Conservation (phyloP, 106 monocot genomes). For the Allium fistulosum region DNA sequence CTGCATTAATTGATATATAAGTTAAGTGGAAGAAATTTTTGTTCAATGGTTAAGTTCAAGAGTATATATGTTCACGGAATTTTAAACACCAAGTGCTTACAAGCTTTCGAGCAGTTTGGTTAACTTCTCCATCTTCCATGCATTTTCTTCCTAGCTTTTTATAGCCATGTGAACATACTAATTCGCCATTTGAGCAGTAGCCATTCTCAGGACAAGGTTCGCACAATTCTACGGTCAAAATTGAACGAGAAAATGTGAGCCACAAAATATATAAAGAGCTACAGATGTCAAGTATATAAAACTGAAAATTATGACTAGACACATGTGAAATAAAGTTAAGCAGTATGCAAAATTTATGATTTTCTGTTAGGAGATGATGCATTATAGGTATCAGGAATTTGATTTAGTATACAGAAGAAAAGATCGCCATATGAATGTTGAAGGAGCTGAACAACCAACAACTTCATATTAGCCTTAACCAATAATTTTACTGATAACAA, state of each 20-base stretch:
- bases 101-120: conserved; percentile 43
- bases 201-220: conserved; percentile 80
- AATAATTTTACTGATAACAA: no score
- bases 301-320: no score
- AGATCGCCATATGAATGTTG: no score
- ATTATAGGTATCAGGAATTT: no score
- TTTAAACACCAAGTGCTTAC: conserved; percentile 17
- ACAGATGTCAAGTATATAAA: no score
- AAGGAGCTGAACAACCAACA: no score
- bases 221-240: conserved; percentile 48
- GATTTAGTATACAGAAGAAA: no score
- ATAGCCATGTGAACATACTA: conserved; percentile 66
- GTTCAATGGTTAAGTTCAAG: neutral
- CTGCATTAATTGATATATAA: conserved; percentile 34
- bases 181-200: conserved; percentile 47
- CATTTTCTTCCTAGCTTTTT: conserved; percentile 65
- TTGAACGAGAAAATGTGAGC: conserved; percentile 4
- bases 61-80: neutral
- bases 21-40: neutral
- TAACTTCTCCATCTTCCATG: conserved; percentile 55
- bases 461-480: no score
- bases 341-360: no score
- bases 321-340: no score
- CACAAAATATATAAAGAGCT: neutral
- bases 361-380: no score